Evolutionary conservation across 768 basidiomycete species (phyloP).

Genomic region (Termitomyces eurrhizus): DNA sequence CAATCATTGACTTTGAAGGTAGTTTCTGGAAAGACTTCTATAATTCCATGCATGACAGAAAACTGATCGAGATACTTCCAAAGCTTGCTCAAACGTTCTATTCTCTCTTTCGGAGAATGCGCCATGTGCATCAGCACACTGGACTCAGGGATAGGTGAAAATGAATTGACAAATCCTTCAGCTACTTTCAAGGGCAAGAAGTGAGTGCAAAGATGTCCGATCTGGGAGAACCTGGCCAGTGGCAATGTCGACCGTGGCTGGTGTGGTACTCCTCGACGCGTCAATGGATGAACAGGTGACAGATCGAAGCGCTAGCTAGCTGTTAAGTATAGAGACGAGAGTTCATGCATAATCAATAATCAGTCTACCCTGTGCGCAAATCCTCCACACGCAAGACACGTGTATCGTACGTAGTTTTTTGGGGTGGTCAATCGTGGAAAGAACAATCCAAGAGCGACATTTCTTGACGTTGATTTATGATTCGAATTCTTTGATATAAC

Average conservation of each 20-base stretch:
- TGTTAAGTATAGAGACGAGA: background rate
- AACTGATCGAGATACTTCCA: background rate
- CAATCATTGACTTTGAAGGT: background rate
- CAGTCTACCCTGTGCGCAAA: background rate
- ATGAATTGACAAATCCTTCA: background rate
- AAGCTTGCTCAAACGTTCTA: background rate
- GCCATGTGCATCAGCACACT: background rate
- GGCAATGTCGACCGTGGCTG: background rate
- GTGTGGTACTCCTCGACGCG: background rate
- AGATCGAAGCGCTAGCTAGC: background rate
- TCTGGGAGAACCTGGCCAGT: background rate
- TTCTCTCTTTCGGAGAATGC: background rate
- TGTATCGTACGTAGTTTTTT: background rate
- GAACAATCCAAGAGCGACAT: background rate
- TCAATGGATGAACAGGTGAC: background rate
- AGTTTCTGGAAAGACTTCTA: background rate
- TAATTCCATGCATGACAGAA: background rate
- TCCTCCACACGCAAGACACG: background rate
- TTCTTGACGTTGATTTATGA: background rate
- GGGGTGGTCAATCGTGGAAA: background rate
- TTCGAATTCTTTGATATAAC: background rate
- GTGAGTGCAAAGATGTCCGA: background rate
- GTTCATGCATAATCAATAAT: background rate
- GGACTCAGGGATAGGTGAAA: constrained; percentile 1
- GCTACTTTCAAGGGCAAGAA: too few species aligned